phyloP scores from a whole-genome alignment of 306 rosid genomes.

The Canavalia ensiformis region DNA sequence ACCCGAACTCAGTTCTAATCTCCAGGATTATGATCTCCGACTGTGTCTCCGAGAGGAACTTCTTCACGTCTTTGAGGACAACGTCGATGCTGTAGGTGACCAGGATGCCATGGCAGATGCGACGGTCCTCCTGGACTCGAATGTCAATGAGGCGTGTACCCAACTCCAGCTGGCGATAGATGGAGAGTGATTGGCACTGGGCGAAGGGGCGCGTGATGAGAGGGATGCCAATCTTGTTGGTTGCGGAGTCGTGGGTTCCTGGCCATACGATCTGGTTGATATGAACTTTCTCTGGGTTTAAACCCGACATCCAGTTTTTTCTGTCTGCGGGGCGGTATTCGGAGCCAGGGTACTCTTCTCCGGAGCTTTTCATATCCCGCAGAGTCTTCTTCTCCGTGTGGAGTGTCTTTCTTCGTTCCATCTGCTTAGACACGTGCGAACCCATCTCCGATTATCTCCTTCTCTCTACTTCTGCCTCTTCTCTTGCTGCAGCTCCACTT shows the following conservation, averaged over 20 bases:
- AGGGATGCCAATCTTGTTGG: slow-evolving; percentile 80
- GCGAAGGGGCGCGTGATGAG: slow-evolving; percentile 88
- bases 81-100: slow-evolving; percentile 69
- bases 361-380: slow-evolving; percentile 53
- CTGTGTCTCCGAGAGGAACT: slow-evolving; percentile 67
- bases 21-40: slow-evolving; percentile 81
- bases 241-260: slow-evolving; percentile 91
- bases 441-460: slow-evolving; percentile 57
- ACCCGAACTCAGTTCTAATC: slow-evolving; percentile 83
- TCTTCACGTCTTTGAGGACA: slow-evolving; percentile 68
- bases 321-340: slow-evolving; percentile 73
- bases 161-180: slow-evolving; percentile 69
- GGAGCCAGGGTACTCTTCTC: slow-evolving; percentile 67
- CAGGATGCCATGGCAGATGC: slow-evolving; percentile 85
- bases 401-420: slow-evolving; percentile 62
- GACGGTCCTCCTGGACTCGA: slow-evolving; percentile 72
- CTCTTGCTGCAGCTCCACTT: slow-evolving; percentile 9
- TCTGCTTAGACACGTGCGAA: slow-evolving; percentile 64
- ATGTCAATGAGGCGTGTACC: slow-evolving; percentile 77
- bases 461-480: not conserved
- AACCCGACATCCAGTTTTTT: slow-evolving; percentile 78
- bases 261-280: slow-evolving; percentile 85
- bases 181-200: slow-evolving; percentile 82
- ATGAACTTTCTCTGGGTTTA: slow-evolving; percentile 60
- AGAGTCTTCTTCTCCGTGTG: slow-evolving; percentile 61